Percentiles rank a stretch among this genome's conserved stretches.
Evolutionary conservation across 257 asterid genomes (phyloP).

Genomic region (Solanum chmielewskii): DNA sequence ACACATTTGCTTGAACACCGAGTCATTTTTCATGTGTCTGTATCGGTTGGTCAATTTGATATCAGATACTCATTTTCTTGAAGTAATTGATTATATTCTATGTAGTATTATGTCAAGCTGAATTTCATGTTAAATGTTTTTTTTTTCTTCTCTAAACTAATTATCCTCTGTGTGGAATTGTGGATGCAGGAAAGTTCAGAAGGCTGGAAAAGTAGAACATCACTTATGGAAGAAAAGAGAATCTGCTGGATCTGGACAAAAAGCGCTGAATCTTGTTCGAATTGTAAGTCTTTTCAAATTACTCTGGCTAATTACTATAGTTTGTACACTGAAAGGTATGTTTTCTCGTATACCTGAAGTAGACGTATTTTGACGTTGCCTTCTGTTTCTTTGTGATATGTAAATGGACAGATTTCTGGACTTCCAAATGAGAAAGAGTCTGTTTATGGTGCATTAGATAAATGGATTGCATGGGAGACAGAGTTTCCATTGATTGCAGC

Average conservation of each 20-base stretch:
- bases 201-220: conserved; percentile 56
- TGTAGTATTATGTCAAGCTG: neutral
- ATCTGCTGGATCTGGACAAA: conserved; percentile 71
- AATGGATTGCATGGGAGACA: conserved; percentile 94
- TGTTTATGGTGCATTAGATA: conserved; percentile 66
- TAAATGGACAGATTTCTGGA: conserved; percentile 44
- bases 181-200: conserved; percentile 27
- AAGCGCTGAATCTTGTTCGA: conserved; percentile 61
- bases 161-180: neutral
- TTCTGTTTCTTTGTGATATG: neutral
- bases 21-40: neutral
- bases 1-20: neutral
- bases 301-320: neutral
- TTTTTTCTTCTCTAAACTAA: neutral
- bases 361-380: neutral
- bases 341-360: neutral
- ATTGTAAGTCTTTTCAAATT: conserved; percentile 32
- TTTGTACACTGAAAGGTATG: neutral
- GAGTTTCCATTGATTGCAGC: conserved; percentile 92
- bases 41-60: neutral
- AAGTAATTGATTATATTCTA: neutral
- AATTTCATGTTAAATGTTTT: neutral
- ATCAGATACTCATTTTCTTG: neutral
- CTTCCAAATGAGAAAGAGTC: conserved; percentile 82
- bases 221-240: conserved; percentile 83